Evolutionary conservation across 352 stramenopile genomes (phyloP).

Genomic region (Pythium brassicae): DNA sequence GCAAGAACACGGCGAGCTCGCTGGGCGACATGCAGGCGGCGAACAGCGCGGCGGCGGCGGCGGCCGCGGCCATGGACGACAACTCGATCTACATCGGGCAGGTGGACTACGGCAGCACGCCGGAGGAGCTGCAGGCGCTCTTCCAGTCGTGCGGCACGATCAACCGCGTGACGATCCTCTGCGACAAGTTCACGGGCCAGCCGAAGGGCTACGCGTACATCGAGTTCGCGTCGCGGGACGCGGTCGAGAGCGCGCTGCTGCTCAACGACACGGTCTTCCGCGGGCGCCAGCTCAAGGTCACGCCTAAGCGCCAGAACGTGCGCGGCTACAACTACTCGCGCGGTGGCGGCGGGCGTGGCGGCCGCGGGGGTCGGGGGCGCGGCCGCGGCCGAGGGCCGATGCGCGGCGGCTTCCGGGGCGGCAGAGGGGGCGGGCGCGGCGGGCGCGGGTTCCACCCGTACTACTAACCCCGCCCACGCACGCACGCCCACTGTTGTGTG

Average conservation of each 20-base stretch:
- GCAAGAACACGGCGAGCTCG: slow-evolving; percentile 44
- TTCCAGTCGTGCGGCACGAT: slow-evolving; percentile 97
- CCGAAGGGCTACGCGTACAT: slow-evolving; percentile 95
- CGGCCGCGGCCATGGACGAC: slow-evolving; percentile 47
- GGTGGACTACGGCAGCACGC: slow-evolving; percentile 95
- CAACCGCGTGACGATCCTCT: slow-evolving; percentile 97
- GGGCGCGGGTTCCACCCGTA: slow-evolving; percentile 76
- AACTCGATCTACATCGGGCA: slow-evolving; percentile 95
- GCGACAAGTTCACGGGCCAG: slow-evolving; percentile 96
- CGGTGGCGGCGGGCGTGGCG: slow-evolving; percentile 42
- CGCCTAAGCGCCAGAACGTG: slow-evolving; percentile 82
- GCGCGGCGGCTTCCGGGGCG: slow-evolving; percentile 59
- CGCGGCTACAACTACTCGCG: slow-evolving; percentile 67
- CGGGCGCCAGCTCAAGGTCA: slow-evolving; percentile 89
- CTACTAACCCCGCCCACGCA: slow-evolving; percentile 19
- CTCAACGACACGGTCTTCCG: slow-evolving; percentile 93
- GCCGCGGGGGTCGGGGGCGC: slow-evolving; percentile 33
- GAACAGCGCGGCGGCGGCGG: slow-evolving; percentile 14
- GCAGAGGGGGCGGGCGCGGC: slow-evolving; percentile 59
- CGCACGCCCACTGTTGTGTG: background rate
- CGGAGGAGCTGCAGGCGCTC: slow-evolving; percentile 94
- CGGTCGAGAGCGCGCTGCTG: slow-evolving; percentile 84
- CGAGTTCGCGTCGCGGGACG: slow-evolving; percentile 87
- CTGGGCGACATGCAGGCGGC: slow-evolving; percentile 24
- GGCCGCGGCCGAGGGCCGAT: slow-evolving; percentile 44